These are phyloP conservation scores for Pestalotiopsis fici DNA, from an alignment of 2,329 filamentous ascomycete genomes.

Conservation along the genomic window DNA sequence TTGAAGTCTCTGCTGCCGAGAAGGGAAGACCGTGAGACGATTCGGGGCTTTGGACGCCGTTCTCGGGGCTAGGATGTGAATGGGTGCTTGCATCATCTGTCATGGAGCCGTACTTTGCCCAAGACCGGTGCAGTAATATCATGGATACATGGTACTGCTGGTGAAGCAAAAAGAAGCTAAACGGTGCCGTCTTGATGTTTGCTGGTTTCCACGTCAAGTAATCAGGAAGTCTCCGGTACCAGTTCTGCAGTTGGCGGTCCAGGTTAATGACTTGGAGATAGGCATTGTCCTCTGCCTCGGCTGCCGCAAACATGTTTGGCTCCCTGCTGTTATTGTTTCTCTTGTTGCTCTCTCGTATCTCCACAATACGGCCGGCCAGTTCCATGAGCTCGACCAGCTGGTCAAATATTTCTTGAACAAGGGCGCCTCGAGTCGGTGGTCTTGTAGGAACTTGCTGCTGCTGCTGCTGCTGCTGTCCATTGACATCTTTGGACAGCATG, in stretches of 20 bases:
- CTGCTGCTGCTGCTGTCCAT: neutral
- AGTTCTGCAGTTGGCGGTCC: constrained; percentile 54
- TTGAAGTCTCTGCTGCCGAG: constrained; percentile 12
- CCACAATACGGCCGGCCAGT: constrained; percentile 52
- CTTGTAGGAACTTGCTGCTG: constrained; percentile 16
- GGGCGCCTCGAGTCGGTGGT: constrained; percentile 20
- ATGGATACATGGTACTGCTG: constrained; percentile 56
- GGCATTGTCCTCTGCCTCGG: constrained; percentile 42
- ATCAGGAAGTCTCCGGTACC: constrained; percentile 53
- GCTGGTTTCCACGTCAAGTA: constrained; percentile 48
- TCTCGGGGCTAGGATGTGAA: constrained; percentile 32
- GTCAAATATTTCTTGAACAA: constrained; percentile 43
- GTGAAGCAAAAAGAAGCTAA: constrained; percentile 55
- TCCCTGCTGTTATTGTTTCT: constrained; percentile 24
- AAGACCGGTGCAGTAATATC: constrained; percentile 54
- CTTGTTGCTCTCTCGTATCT: constrained; percentile 38
- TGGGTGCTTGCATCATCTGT: constrained; percentile 29
- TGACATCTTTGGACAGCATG: constrained; percentile 32
- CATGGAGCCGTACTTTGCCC: constrained; percentile 50
- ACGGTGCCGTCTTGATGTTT: constrained; percentile 50
- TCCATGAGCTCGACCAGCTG: constrained; percentile 58
- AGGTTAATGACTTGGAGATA: constrained; percentile 52
- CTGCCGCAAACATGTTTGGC: constrained; percentile 27
- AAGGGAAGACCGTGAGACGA: constrained; percentile 9
- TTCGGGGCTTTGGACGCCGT: constrained; percentile 19